phyloP scores from a whole-genome alignment of 148 eudicot genomes.

The Amaranthus palmeri region DNA sequence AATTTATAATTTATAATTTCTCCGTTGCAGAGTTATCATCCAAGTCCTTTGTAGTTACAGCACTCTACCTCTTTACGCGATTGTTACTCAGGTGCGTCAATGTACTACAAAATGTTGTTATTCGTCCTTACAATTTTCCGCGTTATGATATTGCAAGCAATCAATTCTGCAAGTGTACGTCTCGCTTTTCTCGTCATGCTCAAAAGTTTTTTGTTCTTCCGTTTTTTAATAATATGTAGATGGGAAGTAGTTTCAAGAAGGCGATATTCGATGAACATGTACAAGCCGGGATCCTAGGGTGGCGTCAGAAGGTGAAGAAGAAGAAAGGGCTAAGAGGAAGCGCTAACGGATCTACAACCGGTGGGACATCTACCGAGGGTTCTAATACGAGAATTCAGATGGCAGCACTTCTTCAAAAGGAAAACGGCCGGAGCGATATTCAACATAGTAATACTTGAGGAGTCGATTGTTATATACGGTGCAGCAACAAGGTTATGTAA shows the following conservation, averaged over 20 bases:
- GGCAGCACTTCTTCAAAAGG: conserved; percentile 8
- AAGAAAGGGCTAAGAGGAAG: conserved; percentile 39
- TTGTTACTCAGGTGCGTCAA: conserved; percentile 65
- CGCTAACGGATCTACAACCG: background rate
- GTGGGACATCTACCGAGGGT: conserved; percentile 18
- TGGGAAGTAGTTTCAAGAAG: conserved; percentile 80
- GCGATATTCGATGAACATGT: conserved; percentile 83
- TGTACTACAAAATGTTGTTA: background rate
- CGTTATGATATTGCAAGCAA: background rate
- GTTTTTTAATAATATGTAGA: conserved; percentile 33
- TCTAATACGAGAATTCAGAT: conserved; percentile 19
- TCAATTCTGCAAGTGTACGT: background rate
- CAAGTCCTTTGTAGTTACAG: conserved; percentile 88
- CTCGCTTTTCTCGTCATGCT: background rate
- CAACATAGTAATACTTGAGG: conserved; percentile 16
- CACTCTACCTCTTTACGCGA: conserved; percentile 86
- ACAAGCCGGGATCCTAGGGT: conserved; percentile 67
- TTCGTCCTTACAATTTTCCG: too few species aligned
- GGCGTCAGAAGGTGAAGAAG: conserved; percentile 66
- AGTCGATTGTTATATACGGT: background rate
- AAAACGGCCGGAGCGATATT: conserved; percentile 17
- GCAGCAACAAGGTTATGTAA: background rate
- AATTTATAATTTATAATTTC: too few species aligned
- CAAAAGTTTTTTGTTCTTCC: background rate
- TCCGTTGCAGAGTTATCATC: conserved; percentile 54